Conservation (phyloP, 1,284 basidiomycete species). For the Boletellus deceptivus region DNA sequence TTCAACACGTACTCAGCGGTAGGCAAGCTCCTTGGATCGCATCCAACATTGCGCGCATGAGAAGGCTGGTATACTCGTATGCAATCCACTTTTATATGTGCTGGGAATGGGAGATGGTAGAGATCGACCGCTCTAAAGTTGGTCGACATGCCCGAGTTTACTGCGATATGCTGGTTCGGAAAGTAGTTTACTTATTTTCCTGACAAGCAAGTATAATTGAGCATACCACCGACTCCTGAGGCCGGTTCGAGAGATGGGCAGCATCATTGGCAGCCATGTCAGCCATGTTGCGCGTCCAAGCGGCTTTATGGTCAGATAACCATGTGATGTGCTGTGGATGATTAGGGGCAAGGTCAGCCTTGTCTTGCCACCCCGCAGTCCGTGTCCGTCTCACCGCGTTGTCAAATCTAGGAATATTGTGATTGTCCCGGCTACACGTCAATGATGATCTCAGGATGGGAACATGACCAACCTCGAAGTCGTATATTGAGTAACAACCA, state of each 20-base stretch:
- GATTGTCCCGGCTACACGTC: constrained; percentile 1
- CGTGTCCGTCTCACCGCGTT: constrained; percentile 38
- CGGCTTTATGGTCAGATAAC: constrained; percentile 53
- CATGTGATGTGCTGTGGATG: constrained; percentile 62
- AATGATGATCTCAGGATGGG: neutral
- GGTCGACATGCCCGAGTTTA: constrained; percentile 55
- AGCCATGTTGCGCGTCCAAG: constrained; percentile 65
- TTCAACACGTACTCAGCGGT: constrained; percentile 64
- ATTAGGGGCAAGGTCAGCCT: constrained; percentile 2
- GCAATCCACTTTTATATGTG: constrained; percentile 66
- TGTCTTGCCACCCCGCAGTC: neutral
- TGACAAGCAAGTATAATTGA: neutral
- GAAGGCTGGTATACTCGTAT: constrained; percentile 66
- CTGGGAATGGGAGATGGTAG: constrained; percentile 56
- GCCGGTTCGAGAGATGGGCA: constrained; percentile 58
- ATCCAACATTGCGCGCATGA: constrained; percentile 61
- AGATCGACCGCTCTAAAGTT: constrained; percentile 60
- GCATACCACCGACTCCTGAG: constrained; percentile 71
- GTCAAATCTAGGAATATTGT: constrained; percentile 61
- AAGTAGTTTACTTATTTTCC: neutral
- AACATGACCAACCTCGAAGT: constrained; percentile 50
- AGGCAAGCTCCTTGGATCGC: constrained; percentile 66
- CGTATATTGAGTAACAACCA: constrained; percentile 51
- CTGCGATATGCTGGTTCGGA: constrained; percentile 42
- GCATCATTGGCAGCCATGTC: constrained; percentile 60